Base-by-base conservation (phyloP, 805 yeast genomes). In the Saccharomycopsis sp. region DNA sequence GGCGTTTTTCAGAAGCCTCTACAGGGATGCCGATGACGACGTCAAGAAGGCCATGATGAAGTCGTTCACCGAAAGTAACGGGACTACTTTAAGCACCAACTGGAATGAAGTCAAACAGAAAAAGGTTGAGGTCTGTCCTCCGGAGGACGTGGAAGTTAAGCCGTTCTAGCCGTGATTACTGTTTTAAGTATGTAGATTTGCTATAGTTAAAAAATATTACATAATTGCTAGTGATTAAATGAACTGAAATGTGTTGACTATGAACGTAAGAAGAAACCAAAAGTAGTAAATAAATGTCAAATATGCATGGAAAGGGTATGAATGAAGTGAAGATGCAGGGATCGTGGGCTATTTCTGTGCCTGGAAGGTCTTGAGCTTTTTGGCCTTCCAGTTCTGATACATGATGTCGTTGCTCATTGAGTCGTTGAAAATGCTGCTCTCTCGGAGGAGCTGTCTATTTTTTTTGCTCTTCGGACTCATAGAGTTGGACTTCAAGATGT, bases 11-110 rank as follows among this genome's bases (percentile, higher is more conserved):
- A 80, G 82, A 64, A 77, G 82, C 62, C 67, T 94, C 9, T 94
- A 87, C 71, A 78, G 79, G 24, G 84, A 79, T 62, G 92, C 96
- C 0, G 96, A 91, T 67, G 94, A 87, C 5, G 97, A 94, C 65
- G 85, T 96, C 0, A 76, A 76, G 64, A 77, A 95, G 54, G 99
- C 99, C 1, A 94, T 94, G 98, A 87, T 89, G 96, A 94, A 94
- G 73, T 89, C 97, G 55, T 94, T 81, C 66, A 77, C 82, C n/a
- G 97, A 94, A 71, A 88, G 96, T 64, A 87, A 88, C 65, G 99
- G 99, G 20, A 94, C 99, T 0, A 82, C 96, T 1, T 75, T 94
- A 59, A 89, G 96, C 51, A 94, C 99, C 2, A 88, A 89, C 67
- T 94, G 99, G 99, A 79, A 73, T 9, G 96, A 90, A 60, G 98